These are phyloP conservation scores for Zangia roseola DNA, from an alignment of 768 basidiomycete genomes.

Conservation along the genomic window DNA sequence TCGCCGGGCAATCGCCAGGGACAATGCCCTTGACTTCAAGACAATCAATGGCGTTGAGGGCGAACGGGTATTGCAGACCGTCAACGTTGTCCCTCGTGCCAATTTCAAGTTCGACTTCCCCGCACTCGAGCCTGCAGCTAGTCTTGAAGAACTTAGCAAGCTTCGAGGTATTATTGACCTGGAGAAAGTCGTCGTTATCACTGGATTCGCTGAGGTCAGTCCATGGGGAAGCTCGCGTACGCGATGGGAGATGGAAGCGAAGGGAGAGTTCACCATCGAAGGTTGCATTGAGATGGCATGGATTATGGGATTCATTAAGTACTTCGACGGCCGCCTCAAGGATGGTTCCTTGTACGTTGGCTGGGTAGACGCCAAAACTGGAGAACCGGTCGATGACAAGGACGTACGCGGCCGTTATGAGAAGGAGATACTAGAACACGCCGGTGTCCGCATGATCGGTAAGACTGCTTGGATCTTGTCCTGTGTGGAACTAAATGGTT, in stretches of 20 bases:
- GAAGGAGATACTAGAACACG: constrained; percentile 87
- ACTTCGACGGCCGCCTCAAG: constrained; percentile 96
- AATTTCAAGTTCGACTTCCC: constrained; percentile 99
- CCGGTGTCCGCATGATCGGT: constrained; percentile 95
- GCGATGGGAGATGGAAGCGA: constrained; percentile 99
- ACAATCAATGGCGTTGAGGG: constrained; percentile 85
- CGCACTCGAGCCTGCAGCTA: constrained; percentile 65
- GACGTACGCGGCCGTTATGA: constrained; percentile 93
- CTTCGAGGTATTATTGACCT: constrained; percentile 90
- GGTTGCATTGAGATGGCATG: constrained; percentile 99
- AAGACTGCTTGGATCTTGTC: constrained; percentile 23
- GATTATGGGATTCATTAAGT: constrained; percentile 99
- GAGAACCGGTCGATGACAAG: constrained; percentile 96
- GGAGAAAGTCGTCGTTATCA: constrained; percentile 94
- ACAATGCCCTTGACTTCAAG: constrained; percentile 96
- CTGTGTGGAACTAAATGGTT: constrained; percentile 10
- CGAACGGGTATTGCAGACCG: constrained; percentile 88
- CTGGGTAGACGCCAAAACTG: constrained; percentile 94
- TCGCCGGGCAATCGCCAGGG: constrained; percentile 88
- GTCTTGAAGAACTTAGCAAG: constrained; percentile 69
- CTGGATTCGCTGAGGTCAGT: constrained; percentile 96
- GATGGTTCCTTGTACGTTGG: constrained; percentile 92
- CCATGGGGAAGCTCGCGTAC: constrained; percentile 99
- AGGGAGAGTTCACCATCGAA: constrained; percentile 95
- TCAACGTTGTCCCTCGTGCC: constrained; percentile 92